Base-by-base conservation (phyloP, 1,284 basidiomycete genomes). In the Cryptococcus sp. region DNA sequence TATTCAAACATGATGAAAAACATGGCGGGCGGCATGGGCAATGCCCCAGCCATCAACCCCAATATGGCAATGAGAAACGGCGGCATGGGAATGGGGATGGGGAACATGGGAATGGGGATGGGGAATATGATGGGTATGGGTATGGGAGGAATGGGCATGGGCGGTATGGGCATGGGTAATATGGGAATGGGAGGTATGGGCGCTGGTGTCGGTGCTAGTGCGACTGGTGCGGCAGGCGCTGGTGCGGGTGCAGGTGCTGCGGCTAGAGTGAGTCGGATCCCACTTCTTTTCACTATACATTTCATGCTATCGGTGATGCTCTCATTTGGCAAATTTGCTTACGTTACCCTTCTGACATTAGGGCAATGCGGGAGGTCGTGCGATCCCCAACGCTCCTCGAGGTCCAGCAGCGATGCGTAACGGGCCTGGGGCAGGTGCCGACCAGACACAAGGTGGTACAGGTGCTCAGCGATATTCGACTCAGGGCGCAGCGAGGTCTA, bases 381-480 rank as follows among this genome's bases (percentile, higher is more conserved):
- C 66, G 2, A 56, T 71, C 4, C 76, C 77, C 6, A 78, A 75
- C 57, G 78, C 78, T 3, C 77, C 78, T 41, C 67, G 78, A 19
- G 79, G 79, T 37, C 79, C 79, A 5, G 78, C 79, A 5, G 79
- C 79, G 17, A 80, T 80, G 79, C 70, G 78, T 38, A 57, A 53
- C 19, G 7, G 80, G 80, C 67, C 52, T 16, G 54, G 52, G 19
- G 43, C 57, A 37, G 22, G 43, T 38, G 34, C 83, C 51, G 79
- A 80, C 20, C 78, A 78, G 3, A 46, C 53, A 19, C 50, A 57
- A 29, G 61, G 58, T 26, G 63, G 63, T 37, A 62, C 87, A 39
- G 89, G 89, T 0, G 90, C 90, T 1, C 88, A 91, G 75, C 81
- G 90, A 49, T 77, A 78, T 57, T 75, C 74, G 20, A 78, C 76